Evolutionary conservation across 2,329 filamentous ascomycete species (phyloP), one percentile per base, ranked within the genome.

Genomic region (Sarocladium strictum): DNA sequence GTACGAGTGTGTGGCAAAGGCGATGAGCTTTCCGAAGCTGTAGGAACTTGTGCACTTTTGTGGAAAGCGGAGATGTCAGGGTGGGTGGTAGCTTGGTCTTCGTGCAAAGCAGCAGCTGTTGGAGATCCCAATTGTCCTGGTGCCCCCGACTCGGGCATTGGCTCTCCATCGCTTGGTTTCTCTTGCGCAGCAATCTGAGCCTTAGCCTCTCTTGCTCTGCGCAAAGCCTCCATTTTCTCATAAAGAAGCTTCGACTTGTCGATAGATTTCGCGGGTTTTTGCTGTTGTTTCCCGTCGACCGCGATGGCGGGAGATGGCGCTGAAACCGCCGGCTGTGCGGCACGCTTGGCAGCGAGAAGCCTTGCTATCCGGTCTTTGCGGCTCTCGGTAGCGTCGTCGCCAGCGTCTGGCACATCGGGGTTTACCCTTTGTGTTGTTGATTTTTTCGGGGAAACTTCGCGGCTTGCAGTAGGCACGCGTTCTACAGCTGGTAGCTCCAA

Each of bases 331-430:
- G n/a, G 32, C 35, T 26, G 50, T 15, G 21, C 6, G 4, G 47
- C 12, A 2, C 78, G 79, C 66, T 89, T 91, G 1, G 82, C 84
- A n/a, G 88, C 88, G 54, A 91, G 76, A 54, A 91, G 77, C 50
- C 86, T 83, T 3, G 88, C 87, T 57, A 93, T 89, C 40, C 89
- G 83, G 59, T 90, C 87, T 61, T 89, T 89, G 21, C 89, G 79
- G 63, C 88, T 84, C 59, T 87, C 76, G 23, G 52, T 45, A 14
- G 41, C 6, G 23, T 54, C 32, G 35, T 40, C 43, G 12, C 32
- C 33, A 2, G 52, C 10, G 24, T 35, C 37, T 5, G 27, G 14
- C 29, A 14, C 15, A 3, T 23, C 3, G 15, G 17, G 32, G 14
- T 15, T 35, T 15, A 21, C 29, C 35, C 37, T 55, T 3, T 12